Percentiles rank a stretch among this genome's conserved stretches.
phyloP scores from a whole-genome alignment of 2,329 filamentous ascomycete genomes.

The Emericellopsis cladophorae region DNA sequence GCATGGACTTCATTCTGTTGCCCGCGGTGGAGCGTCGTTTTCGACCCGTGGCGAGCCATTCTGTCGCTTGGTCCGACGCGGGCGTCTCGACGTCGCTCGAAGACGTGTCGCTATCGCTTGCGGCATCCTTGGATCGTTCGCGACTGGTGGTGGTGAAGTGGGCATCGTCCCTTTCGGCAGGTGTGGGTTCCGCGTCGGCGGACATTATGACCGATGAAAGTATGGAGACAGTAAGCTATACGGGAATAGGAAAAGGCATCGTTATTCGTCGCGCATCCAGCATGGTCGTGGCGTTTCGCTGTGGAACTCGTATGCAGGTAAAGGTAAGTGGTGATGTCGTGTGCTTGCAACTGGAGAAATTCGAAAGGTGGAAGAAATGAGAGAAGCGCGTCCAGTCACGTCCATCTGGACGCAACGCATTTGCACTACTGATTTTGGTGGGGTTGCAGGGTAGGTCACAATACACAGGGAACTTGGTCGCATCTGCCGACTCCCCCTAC shows the following conservation, averaged over 20 bases:
- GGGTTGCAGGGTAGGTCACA: too few relatives aligned
- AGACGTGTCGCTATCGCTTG: constrained; percentile 16
- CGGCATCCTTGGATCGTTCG: constrained; percentile 7
- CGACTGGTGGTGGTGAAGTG: too few relatives aligned
- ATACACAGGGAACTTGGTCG: too few relatives aligned
- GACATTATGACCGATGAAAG: not conserved
- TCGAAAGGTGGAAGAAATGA: too few relatives aligned
- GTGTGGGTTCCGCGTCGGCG: not conserved
- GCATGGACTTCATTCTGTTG: constrained; percentile 67
- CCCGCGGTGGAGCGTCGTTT: constrained; percentile 71
- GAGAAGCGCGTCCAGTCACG: too few relatives aligned
- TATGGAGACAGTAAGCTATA: not conserved
- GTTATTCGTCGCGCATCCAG: not conserved
- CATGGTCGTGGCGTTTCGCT: too few relatives aligned
- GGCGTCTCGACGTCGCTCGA: constrained; percentile 15
- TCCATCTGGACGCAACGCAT: too few relatives aligned
- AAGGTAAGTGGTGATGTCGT: too few relatives aligned
- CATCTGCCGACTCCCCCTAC: too few relatives aligned
- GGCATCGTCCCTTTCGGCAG: not conserved
- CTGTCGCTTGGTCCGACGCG: constrained; percentile 21
- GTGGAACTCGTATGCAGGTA: too few relatives aligned
- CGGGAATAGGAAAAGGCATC: not conserved
- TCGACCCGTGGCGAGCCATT: constrained; percentile 64
- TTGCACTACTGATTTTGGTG: too few relatives aligned
- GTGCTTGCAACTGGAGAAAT: too few relatives aligned